Evolutionary conservation across 148 eudicot genomes (phyloP), one percentile per base, ranked within the genome.

Genomic region (Persicaria tinctoria): DNA sequence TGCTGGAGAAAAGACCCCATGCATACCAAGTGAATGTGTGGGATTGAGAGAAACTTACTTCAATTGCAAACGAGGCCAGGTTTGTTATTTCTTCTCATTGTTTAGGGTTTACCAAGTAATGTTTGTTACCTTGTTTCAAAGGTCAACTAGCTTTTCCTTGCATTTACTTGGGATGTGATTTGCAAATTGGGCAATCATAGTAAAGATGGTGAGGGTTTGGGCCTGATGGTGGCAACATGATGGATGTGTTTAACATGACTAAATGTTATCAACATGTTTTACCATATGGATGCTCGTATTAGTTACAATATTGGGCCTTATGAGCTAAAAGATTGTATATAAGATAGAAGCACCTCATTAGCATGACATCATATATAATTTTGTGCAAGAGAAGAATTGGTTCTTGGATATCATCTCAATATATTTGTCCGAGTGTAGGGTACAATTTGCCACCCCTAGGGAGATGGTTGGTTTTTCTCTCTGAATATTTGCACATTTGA

Each of bases 51-150:
- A 93, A 86, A 93, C 98, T 56, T 93, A 84, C 76, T 93, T 89
- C 84, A 93, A 93, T 78, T 91, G 98, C 91, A 93, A 93, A 84
- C 89, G 94, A 86, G 98, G 97, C 68, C 98, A 93, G 92, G 98
- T 76, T 80, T 74, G 83, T 70, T 68, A 23, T 75, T 75, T 32
- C 75, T 74, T 20, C 51, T 51, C 4, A 38, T 66, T 1, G 13
- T 10, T 2, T 27, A 9, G 32, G 27, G 69, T 13, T 63, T 23
- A 38, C 45, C 7, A 11, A 63, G 69, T 48, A 11, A 63, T 74
- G 10, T 18, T 23, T 14, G 46, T 74, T 71, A 14, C n/a, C n/a
- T n/a, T n/a, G 5, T 41, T 54, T 20, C 20, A 8, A 50, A 23
- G 56, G 44, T 13, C 3, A 12, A 9, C 14, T 2, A 12, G 41